A percentile compares a stretch with the other conserved stretches of the same genome.
Conservation (phyloP, 2,329 filamentous ascomycete genomes). For the Ophiocordyceps sinensis region DNA sequence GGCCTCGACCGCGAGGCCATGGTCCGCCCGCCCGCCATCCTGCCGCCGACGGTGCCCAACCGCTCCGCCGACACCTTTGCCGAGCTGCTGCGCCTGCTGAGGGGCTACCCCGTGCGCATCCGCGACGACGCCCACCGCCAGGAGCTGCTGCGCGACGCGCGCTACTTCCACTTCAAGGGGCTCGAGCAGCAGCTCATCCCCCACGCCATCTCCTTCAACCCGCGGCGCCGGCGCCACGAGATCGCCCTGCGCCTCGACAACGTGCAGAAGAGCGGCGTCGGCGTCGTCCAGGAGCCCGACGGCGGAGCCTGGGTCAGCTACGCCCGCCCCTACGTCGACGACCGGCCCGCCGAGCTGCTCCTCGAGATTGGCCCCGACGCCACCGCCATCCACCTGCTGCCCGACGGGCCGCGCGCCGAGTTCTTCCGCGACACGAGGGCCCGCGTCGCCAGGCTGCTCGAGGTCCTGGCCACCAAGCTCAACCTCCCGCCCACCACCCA, state of each 20-base stretch:
- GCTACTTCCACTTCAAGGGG: slow-evolving; percentile 87
- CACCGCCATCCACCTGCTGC: slow-evolving; percentile 38
- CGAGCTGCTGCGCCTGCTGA: slow-evolving; percentile 66
- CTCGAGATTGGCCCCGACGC: slow-evolving; percentile 63
- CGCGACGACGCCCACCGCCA: slow-evolving; percentile 61
- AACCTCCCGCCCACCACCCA: slow-evolving; percentile 46
- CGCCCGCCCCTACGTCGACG: slow-evolving; percentile 73
- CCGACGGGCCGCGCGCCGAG: slow-evolving; percentile 36
- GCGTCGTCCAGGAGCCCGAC: slow-evolving; percentile 37
- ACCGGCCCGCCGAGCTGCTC: slow-evolving; percentile 56
- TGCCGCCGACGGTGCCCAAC: slow-evolving; percentile 67
- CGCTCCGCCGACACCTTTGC: slow-evolving; percentile 73
- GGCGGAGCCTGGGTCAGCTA: slow-evolving; percentile 53
- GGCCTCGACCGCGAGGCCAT: slow-evolving; percentile 67
- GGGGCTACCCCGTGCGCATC: slow-evolving; percentile 72
- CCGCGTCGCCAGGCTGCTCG: slow-evolving; percentile 58
- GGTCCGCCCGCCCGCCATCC: slow-evolving; percentile 73
- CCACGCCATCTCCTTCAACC: slow-evolving; percentile 62
- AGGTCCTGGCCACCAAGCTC: slow-evolving; percentile 70
- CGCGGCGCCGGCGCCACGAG: slow-evolving; percentile 51
- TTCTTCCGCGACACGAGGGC: slow-evolving; percentile 60
- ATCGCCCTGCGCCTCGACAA: slow-evolving; percentile 73
- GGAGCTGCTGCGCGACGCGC: slow-evolving; percentile 68
- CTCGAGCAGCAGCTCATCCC: slow-evolving; percentile 78
- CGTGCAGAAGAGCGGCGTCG: slow-evolving; percentile 74